A percentile compares a stretch with the other conserved stretches of the same genome.
Conservation (phyloP, 2,329 filamentous ascomycete species). For the Alternaria alternata region DNA sequence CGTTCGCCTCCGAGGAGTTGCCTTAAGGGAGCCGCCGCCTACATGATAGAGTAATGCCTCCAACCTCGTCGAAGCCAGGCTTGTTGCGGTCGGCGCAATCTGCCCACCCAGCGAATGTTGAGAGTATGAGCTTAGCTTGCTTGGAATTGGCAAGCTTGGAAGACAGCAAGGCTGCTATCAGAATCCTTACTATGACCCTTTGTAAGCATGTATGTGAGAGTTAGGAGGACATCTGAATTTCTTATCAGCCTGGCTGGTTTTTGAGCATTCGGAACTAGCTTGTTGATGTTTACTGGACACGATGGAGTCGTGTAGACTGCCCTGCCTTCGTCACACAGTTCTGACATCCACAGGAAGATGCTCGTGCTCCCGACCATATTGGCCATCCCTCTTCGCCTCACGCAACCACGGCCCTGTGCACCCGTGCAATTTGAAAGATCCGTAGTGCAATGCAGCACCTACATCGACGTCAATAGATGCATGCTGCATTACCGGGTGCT, state of each 20-base stretch:
- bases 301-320: background rate
- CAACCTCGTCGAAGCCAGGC: background rate
- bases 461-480: background rate
- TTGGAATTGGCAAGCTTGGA: background rate
- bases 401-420: background rate
- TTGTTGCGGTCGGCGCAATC: background rate
- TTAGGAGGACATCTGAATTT: background rate
- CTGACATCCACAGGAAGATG: background rate
- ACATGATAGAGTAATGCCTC: background rate
- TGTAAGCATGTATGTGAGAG: background rate
- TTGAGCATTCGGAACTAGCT: background rate
- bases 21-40: background rate
- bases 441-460: background rate
- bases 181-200: background rate
- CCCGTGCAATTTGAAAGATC: background rate
- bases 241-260: background rate
- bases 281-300: background rate
- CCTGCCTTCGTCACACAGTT: background rate
- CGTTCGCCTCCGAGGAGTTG: background rate
- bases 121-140: background rate
- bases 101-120: background rate
- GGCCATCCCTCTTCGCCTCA: background rate
- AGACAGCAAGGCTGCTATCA: background rate
- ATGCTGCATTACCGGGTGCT: conserved; percentile 26
- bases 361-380: background rate